Base-by-base conservation (phyloP, 345 rosid species). In the Brassica cretica region DNA sequence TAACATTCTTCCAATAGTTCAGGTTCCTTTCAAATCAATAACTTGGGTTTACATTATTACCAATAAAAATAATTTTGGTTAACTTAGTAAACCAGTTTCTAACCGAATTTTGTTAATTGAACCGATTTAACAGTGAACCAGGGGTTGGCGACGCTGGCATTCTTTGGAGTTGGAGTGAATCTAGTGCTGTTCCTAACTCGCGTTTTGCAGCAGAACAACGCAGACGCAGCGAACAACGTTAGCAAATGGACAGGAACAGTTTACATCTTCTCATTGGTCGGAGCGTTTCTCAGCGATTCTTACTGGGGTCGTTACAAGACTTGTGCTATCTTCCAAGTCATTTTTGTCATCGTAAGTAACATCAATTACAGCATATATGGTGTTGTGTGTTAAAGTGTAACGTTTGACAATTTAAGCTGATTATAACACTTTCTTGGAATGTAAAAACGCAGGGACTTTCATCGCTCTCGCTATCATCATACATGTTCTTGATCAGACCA, bases 161-260 rank as follows among this genome's bases (percentile, higher is more conserved):
- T 96, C 88, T 96, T 96, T 65, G 99, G 99, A 29, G 98, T 96
- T 64, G 98, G 97, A 32, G 98, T 96, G 82, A 96, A 96, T 66
- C 73, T 96, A 80, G 99, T 96, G 78, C 80, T 93, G 81, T 93
- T 96, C 89, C 83, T 96, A 79, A 96, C 99, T 21, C 91, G 99
- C 75, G 99, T 93, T 25, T 76, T 96, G 61, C 94, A 85, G 2
- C 98, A 96, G 78, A 84, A 86, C 83, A 96, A 96, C 85, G 99
- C 97, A 61, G 97, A 91, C 5, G 99, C 99, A 65, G 99, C 98
- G 1, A 96, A 93, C 72, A 93, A 85, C 56, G 99, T 96, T 9
- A 96, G 99, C 94, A 95, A 95, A 85, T 95, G 99, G 99, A 95
- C 98, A 18, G 99, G 99, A 55, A 95, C 99, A 16, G 99, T 96